Conservation (phyloP, 2,329 filamentous ascomycete species). For the Ophiocordyceps camponoti-rufipedis region DNA sequence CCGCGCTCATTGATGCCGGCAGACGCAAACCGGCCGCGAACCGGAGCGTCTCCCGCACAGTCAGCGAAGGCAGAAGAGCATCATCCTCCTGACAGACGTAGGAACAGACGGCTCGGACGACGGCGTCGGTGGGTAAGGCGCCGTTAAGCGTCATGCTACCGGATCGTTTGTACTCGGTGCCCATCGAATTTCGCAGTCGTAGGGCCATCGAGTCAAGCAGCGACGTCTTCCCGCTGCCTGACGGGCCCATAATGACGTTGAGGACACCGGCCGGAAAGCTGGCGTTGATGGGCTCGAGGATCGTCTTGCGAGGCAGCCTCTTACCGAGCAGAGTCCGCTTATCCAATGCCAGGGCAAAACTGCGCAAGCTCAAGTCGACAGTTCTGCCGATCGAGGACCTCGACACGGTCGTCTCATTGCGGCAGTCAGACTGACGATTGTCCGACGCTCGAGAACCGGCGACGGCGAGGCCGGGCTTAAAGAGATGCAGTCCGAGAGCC, state of each 20-base stretch:
- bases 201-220: no score
- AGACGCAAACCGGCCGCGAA: constrained; percentile 38
- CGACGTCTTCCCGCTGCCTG: no score
- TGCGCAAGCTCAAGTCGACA: constrained; percentile 46
- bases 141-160: constrained; percentile 55
- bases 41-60: constrained; percentile 54
- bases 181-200: constrained; percentile 3
- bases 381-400: constrained; percentile 28
- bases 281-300: constrained; percentile 47
- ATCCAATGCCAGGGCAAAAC: constrained; percentile 45
- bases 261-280: constrained; percentile 33
- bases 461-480: constrained; percentile 51
- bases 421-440: constrained; percentile 40
- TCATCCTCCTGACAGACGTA: constrained; percentile 69
- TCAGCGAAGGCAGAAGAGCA: constrained; percentile 53
- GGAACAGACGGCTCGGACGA: constrained; percentile 54
- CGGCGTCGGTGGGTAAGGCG: constrained; percentile 45
- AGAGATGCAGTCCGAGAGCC: constrained; percentile 31
- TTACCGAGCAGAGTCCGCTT: constrained; percentile 36
- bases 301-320: constrained; percentile 34
- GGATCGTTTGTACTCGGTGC: constrained; percentile 40
- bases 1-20: constrained; percentile 49
- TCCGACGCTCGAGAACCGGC: constrained; percentile 41
- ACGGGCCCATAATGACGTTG: no score
- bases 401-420: constrained; percentile 49